phyloP scores from a whole-genome alignment of 75 land plant genomes.

The Cunninghamia lanceolata region DNA sequence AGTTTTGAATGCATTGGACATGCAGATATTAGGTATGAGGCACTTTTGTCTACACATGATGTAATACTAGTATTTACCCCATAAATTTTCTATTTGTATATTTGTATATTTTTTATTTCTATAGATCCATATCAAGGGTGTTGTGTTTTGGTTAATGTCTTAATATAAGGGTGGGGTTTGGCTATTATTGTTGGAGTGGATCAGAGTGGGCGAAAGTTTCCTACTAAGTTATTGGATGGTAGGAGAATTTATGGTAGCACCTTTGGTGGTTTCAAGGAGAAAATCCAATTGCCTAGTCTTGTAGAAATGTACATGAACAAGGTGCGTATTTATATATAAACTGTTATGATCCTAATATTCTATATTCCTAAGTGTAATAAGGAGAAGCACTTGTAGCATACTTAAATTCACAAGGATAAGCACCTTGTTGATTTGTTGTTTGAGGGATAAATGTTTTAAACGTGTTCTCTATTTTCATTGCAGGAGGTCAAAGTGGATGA shows the following conservation, averaged over 20 bases:
- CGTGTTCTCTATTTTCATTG: neutral
- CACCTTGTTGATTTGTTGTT: too few relatives aligned
- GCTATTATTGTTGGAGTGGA: slow-evolving; percentile 75
- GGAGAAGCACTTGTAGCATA: too few relatives aligned
- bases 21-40: slow-evolving; percentile 59
- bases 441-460: too few relatives aligned
- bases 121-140: too few relatives aligned
- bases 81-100: neutral
- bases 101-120: neutral
- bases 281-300: slow-evolving; percentile 52
- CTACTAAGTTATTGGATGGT: slow-evolving; percentile 57
- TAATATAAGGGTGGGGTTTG: slow-evolving; percentile 86
- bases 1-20: slow-evolving; percentile 93
- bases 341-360: too few relatives aligned
- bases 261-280: slow-evolving; percentile 82
- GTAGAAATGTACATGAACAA: slow-evolving; percentile 54
- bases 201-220: slow-evolving; percentile 56
- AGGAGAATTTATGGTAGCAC: slow-evolving; percentile 58
- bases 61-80: slow-evolving; percentile 24
- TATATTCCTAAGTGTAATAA: too few relatives aligned
- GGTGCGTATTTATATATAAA: too few relatives aligned
- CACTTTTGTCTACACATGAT: slow-evolving; percentile 71
- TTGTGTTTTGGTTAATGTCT: neutral
- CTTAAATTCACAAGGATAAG: too few relatives aligned
- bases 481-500: slow-evolving; percentile 70